Base-by-base conservation (phyloP, 2,329 filamentous ascomycete genomes). In the Xylaria polymorpha region DNA sequence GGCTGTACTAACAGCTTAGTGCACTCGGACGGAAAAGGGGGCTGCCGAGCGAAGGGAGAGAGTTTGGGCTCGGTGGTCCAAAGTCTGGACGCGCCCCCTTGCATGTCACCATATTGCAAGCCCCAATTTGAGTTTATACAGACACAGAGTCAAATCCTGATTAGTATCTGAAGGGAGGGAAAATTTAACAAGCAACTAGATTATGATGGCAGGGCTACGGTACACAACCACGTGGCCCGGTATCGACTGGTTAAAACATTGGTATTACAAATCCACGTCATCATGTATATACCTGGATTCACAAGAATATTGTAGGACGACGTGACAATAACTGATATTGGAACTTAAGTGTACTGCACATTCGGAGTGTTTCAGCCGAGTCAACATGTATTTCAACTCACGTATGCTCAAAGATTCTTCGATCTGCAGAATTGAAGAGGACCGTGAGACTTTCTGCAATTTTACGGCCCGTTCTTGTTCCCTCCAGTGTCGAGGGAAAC, bases 211-310 rank as follows among this genome's bases (percentile, higher is more conserved):
- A 32, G 25, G 48, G 9, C 25, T 32, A 22, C 5, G 51, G n/a
- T 20, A 37, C 50, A 22, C 32, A 20, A 22, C 51, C 14, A 39
- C 51, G 51, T n/a, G 35, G n/a, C 35, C 29, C 8, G 3, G n/a
- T 22, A 22, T 56, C 10, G 12, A 22, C 32, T 37, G n/a, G 14
- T 8, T 7, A 9, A 35, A 10, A 8, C 1, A 20, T 39, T 22
- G 14, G 51, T 56, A 32, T 15, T 35, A 56, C 51, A 39, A 20
- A 12, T 56, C 51, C 51, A 56, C 51, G 51, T 56, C 32, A 56
- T 56, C 35, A 56, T 10, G 4, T 4, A 8, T 18, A 56, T 35
- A 39, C 32, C 5, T 37, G 8, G 35, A 22, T 15, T 39, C 10
- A 22, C 32, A 39, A 3, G 18, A 56, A 39, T 8, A 15, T 37